Evolutionary conservation across 2,329 filamentous ascomycete genomes (phyloP), one percentile per base, ranked within the genome.

Genomic region (Onygenales sp.): DNA sequence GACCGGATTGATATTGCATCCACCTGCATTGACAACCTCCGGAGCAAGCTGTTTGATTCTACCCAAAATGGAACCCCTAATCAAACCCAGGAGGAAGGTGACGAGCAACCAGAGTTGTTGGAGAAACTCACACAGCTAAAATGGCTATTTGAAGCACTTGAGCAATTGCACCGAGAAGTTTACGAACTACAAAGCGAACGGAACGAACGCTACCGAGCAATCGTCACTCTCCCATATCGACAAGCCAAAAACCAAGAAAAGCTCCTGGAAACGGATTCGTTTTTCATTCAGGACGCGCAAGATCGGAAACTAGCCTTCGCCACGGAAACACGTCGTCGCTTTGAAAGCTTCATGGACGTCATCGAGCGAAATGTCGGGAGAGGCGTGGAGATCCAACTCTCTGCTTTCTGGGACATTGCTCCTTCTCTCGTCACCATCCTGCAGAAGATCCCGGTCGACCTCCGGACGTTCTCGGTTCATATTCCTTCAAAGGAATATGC

Each of bases 361-460:
- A 82, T 96, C 33, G 89, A 95, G 66, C 79, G 84, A 61, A 93
- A 93, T 52, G 91, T 95, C 21, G 83, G 84, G 17, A 84, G 88
- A 8, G 93, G 92, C 13, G 89, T 97, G 9, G 90, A 96, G 66
- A 82, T 89, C 52, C 93, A 97, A 70, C 79, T 96, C 2, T 91
- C 86, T 8, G 91, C 92, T 0, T 98, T 97, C 68, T 98, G 93
- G 93, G 93, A 98, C 65, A 95, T 97, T 62, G 92, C 91, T 1
- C 93, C 93, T 2, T 83, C 85, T 3, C 78, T 98, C 0, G 78
- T 86, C 31, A 79, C 84, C 13, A 76, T 97, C 46, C 79, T 95
- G 9, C 87, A 95, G 55, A 86, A 87, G 62, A 84, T 96, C 21
- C 91, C 90, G 0, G 66, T 71, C 1, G 61, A 70, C 27, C 65